Evolutionary conservation across 2,329 filamentous ascomycete genomes (phyloP).

Genomic region (Aureobasidium musti): DNA sequence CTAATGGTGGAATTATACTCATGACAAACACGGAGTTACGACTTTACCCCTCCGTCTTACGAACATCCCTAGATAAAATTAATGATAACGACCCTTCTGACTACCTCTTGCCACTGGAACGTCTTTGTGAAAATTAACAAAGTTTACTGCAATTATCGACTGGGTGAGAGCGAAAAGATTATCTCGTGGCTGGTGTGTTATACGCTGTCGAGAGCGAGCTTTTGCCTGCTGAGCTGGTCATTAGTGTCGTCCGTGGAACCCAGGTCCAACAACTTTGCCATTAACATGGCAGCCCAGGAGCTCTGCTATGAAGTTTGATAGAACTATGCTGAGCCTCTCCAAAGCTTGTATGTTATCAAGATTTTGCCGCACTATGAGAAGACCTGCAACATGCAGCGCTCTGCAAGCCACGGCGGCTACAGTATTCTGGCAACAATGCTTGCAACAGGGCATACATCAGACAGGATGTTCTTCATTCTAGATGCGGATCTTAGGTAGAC

Average conservation of each 20-base stretch:
- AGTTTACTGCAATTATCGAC: too few species aligned
- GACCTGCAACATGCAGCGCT: background rate
- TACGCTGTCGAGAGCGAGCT: too few species aligned
- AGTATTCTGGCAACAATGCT: background rate
- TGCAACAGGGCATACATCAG: too few species aligned
- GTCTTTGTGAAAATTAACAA: background rate
- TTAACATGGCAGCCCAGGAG: too few species aligned
- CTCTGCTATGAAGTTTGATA: too few species aligned
- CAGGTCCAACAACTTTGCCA: background rate
- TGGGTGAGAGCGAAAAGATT: too few species aligned
- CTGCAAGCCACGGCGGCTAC: background rate
- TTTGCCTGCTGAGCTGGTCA: too few species aligned
- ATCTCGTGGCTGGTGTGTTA: too few species aligned
- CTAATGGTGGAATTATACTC: constrained; percentile 1
- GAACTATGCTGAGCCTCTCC: background rate
- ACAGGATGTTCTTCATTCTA: background rate
- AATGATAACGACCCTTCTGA: constrained; percentile 16
- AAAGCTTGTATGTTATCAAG: too few species aligned
- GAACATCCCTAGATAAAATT: constrained; percentile 17
- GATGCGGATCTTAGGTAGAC: background rate
- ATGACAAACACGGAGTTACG: background rate
- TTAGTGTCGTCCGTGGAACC: too few species aligned
- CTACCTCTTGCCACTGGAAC: background rate
- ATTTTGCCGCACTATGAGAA: background rate
- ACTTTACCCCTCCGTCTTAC: background rate